A percentile compares a stretch with the other conserved stretches of the same genome.
phyloP scores from a whole-genome alignment of 148 eudicot species.

The Arbutus unedo region DNA sequence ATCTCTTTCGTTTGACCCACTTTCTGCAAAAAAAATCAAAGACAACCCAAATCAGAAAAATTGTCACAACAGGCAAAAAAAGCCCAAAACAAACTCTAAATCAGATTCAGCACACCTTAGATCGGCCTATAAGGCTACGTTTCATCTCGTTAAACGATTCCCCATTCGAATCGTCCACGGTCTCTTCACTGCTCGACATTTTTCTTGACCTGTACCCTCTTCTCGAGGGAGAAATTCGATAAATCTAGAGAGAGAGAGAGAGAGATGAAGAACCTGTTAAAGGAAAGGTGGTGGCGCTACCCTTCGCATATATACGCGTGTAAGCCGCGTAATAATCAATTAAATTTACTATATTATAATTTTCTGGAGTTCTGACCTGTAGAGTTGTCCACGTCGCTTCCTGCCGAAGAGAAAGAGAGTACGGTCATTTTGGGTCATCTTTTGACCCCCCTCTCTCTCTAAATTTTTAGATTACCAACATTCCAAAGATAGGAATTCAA shows the following conservation, averaged over 20 bases:
- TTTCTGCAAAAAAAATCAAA: background rate
- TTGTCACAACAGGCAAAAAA: constrained; percentile 3
- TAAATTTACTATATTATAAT: background rate
- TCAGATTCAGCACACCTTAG: constrained; percentile 40
- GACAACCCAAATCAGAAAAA: background rate
- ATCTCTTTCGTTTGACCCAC: too few relatives aligned
- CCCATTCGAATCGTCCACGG: constrained; percentile 45
- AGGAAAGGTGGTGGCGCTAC: background rate
- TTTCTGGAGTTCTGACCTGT: background rate
- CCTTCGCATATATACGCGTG: background rate
- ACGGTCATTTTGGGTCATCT: too few relatives aligned
- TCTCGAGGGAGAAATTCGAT: background rate
- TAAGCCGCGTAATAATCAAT: too few relatives aligned
- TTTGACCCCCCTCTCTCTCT: too few relatives aligned
- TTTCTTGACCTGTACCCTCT: background rate
- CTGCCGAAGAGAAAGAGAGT: too few relatives aligned
- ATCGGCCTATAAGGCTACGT: constrained; percentile 45
- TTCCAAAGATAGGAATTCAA: too few relatives aligned
- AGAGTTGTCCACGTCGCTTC: too few relatives aligned
- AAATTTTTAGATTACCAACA: too few relatives aligned
- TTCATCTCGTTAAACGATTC: constrained; percentile 47
- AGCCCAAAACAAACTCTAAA: constrained; percentile 9
- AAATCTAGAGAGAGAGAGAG: background rate
- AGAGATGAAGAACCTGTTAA: background rate
- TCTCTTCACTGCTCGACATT: constrained; percentile 66